These are phyloP conservation scores for Tolypocladium paradoxum DNA, from an alignment of 2,329 filamentous ascomycete species.

Conservation along the genomic window DNA sequence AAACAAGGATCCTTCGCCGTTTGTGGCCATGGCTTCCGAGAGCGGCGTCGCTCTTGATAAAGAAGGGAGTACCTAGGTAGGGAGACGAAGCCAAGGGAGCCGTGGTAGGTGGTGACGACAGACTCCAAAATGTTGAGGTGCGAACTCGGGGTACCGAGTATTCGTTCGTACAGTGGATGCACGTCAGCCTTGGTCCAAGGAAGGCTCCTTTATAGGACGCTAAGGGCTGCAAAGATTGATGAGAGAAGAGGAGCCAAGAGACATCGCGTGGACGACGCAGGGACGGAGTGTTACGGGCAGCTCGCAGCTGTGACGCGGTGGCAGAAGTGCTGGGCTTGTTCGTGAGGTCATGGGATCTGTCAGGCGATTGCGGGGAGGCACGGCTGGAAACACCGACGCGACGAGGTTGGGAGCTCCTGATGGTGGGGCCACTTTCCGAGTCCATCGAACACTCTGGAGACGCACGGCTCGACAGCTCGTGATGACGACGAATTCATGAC, in stretches of 20 bases:
- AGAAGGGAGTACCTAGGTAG: background rate
- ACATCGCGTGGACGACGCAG: background rate
- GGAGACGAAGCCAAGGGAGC: background rate
- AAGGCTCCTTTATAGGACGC: background rate
- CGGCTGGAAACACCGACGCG: background rate
- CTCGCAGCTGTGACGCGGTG: background rate
- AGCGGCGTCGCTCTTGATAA: background rate
- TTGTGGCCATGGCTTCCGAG: constrained; percentile 16
- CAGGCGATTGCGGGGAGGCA: background rate
- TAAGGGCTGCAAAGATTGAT: background rate
- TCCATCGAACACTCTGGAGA: no score
- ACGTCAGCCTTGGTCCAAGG: background rate
- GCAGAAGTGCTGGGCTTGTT: background rate
- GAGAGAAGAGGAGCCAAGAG: background rate
- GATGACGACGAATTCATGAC: no score
- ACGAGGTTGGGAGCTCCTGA: background rate
- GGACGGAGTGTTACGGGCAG: background rate
- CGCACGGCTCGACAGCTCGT: no score
- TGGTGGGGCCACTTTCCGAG: background rate
- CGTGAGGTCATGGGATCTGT: background rate
- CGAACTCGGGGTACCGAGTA: no score
- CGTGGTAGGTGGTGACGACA: background rate
- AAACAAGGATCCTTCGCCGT: constrained; percentile 12
- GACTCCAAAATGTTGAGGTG: no score
- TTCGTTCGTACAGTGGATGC: background rate